Evolutionary conservation across 2,329 filamentous ascomycete genomes (phyloP), one percentile per base, ranked within the genome.

Genomic region (Trichoderma arundinaceum): DNA sequence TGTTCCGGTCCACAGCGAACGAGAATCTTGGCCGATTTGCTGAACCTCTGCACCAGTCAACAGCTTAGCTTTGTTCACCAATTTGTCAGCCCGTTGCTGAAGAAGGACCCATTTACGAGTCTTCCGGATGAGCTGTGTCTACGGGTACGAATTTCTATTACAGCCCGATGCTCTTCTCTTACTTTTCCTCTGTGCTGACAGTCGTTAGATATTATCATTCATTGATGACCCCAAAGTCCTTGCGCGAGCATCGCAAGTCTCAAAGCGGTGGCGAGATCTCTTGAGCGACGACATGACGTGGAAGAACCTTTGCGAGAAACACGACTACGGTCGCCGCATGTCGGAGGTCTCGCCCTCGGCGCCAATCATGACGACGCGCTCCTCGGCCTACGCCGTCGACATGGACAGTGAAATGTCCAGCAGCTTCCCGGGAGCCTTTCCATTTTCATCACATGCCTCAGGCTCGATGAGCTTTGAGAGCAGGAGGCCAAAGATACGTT

Each of bases 231-330:
- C 95, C 1, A 95, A 94, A 76, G 96, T 96, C 2, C 84, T 99
- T 53, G 94, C 94, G 44, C 87, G 95, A 75, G 92, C 95, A 60
- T 97, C 94, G 5, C 94, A 98, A 77, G 95, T 99, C n/a, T 99
- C 95, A 62, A 89, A 89, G 69, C 87, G 94, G 76, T 99, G 95
- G 95, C 87, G 92, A 69, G 94, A 97, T 77, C 84, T 99, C 7
- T 84, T 99, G 57, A 94, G 91, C 74, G 95, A 99, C 77, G 95
- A 99, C 77, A 94, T 97, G 79, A 96, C 95, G 1, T 99, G 95
- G 95, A 97, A 97, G 81, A 92, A 95, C 68, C 84, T 99, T 19
- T 98, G 94, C 76, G 92, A 96, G 70, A 97, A 97, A 79, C 94
- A 97, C 77, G 93, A 95, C 68, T 99, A 97, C 77, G 88, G 78